Percentiles rank a stretch among this genome's conserved stretches.
These are phyloP conservation scores for Lentinula lateritia DNA, from an alignment of 768 basidiomycete genomes.

Conservation along the genomic window DNA sequence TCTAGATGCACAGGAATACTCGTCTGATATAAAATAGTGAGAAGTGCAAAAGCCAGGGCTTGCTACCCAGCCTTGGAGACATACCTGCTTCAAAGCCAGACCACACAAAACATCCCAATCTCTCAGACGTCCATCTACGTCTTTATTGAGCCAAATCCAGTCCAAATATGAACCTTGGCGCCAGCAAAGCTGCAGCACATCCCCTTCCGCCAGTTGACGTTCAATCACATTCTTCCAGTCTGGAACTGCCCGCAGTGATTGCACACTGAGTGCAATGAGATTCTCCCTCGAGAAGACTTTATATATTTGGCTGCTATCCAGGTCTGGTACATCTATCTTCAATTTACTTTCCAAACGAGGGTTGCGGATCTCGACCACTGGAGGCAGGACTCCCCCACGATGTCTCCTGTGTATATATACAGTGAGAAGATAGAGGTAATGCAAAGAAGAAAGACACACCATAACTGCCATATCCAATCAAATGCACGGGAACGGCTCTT, in stretches of 20 bases:
- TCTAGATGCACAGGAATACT: slow-evolving; percentile 43
- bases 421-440: background rate
- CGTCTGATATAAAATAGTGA: background rate
- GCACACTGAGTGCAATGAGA: slow-evolving; percentile 57
- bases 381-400: slow-evolving; percentile 69
- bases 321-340: slow-evolving; percentile 60
- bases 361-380: slow-evolving; percentile 61
- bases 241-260: slow-evolving; percentile 45
- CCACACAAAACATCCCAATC: slow-evolving; percentile 76
- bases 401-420: slow-evolving; percentile 43
- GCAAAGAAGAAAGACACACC: slow-evolving; percentile 33
- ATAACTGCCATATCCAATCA: slow-evolving; percentile 90
- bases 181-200: slow-evolving; percentile 74
- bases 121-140: slow-evolving; percentile 54
- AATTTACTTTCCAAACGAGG: slow-evolving; percentile 65
- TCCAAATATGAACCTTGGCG: slow-evolving; percentile 67
- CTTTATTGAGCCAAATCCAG: slow-evolving; percentile 78
- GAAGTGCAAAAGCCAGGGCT: background rate
- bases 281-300: slow-evolving; percentile 54
- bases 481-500: slow-evolving; percentile 72
- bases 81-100: slow-evolving; percentile 65
- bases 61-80: slow-evolving; percentile 10
- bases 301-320: slow-evolving; percentile 34
- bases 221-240: slow-evolving; percentile 63
- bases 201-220: slow-evolving; percentile 46